Conservation (phyloP, 2,329 filamentous ascomycete species). For the Colletotrichum camelliae region DNA sequence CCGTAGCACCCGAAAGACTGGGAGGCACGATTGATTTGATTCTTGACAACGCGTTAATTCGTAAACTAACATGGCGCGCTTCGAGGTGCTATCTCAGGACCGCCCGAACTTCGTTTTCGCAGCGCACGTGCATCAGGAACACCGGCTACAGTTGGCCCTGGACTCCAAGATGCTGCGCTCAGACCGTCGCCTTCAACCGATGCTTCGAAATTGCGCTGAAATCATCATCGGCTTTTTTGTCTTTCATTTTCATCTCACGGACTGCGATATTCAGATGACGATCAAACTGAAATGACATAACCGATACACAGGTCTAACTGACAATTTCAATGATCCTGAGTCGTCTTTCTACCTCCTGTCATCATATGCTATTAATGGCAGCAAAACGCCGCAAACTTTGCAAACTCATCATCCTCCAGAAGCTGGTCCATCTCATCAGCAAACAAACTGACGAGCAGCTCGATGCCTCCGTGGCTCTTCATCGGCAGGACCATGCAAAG, state of each 20-base stretch:
- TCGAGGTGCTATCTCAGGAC: not conserved
- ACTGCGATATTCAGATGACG: not conserved
- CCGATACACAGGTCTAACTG: not conserved
- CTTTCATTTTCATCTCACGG: not conserved
- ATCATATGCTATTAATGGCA: not conserved
- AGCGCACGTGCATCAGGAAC: not conserved
- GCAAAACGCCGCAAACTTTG: conserved; percentile 23
- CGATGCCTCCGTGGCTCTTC: conserved; percentile 31
- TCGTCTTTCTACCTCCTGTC: not conserved
- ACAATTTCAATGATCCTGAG: not conserved
- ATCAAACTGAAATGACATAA: not conserved
- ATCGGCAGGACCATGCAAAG: conserved; percentile 33
- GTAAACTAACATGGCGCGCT: not conserved
- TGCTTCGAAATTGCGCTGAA: not conserved
- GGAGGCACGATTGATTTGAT: not conserved
- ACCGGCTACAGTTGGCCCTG: not conserved
- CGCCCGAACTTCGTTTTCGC: not conserved
- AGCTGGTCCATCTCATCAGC: conserved; percentile 34
- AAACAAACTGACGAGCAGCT: conserved; percentile 31
- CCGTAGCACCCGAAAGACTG: not conserved
- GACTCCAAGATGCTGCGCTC: not conserved
- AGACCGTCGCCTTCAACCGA: not conserved
- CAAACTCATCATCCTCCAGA: conserved; percentile 30
- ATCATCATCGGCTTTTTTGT: not conserved
- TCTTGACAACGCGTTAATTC: not conserved